Base-by-base conservation (phyloP, 2,329 filamentous ascomycete species). In the Monilinia aucupariae region DNA sequence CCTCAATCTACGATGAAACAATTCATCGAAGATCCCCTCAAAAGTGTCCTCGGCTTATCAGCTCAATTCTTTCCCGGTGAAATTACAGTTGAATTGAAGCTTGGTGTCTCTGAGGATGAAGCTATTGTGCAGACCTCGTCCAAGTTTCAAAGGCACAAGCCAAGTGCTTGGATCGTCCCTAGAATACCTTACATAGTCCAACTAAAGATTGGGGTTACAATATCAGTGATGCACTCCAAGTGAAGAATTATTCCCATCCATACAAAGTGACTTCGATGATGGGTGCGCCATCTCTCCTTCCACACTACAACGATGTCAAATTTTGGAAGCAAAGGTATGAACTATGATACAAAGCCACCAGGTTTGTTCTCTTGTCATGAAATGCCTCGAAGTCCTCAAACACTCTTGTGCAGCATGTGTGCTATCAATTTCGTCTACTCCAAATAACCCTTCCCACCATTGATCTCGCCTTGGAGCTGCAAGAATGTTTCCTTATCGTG, bases 401-500 rank as follows among this genome's bases (percentile, higher is more conserved):
- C 12, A 32, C 17, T 8, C 20, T 34, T 7, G 17, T 39, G 32
- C 7, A 25, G 3, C 4, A n/a, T n/a, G 17, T n/a, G 9, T 22
- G 12, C 27, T 27, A 10, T 51, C 7, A 13, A 15, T 39, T 7
- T 39, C 2, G 20, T 39, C 15, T 30, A 59, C 15, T 30, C 34
- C 20, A 63, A n/a, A 45, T 63, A 63, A n/a, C 61, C 61, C 8
- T 59, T 59, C 8, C 34, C 47, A 20, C 68, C 66, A 58, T 71
- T 69, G 17, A 70, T 70, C 41, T 71, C 68, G 27, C 65, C 66
- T 61, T 71, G 68, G 7, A 71, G 59, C 34, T 70, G 65, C 5
- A 71, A 45, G 47, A 71, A 71, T 13, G 67, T 71, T 50, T 68
- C 69, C 37, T 71, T 70, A 34, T 71, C 69, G 59, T 71, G 70